Evolutionary conservation across 176 grass and related monocot genomes (phyloP), one percentile per base, ranked within the genome.

Genomic region (Carex parvula): DNA sequence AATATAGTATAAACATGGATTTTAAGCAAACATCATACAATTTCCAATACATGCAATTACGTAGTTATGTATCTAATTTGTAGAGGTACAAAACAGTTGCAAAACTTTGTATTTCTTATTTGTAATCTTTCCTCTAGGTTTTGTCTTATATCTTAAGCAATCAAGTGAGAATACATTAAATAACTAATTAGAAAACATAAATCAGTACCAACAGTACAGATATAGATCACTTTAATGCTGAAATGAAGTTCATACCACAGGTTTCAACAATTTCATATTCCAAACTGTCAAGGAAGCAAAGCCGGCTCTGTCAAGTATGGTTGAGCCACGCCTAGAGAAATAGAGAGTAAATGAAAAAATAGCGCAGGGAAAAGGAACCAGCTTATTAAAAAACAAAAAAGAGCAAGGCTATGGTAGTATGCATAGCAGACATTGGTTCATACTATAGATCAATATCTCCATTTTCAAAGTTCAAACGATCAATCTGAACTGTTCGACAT

Each of bases 241-340:
- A 15, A 17, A 46, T 15, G 60, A 46, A 84, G n/a, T 22, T 17
- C 52, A 66, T 93, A 98, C 95, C 95, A 94, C 35, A 70, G 95
- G 90, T 62, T 93, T 98, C 91, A 92, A 94, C 68, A 90, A 89
- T 94, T 98, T 98, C 95, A 98, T 98, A 87, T 93, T 87, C 95
- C 95, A 98, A 44, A 87, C 92, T 18, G 92, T 98, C 86, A 98
- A 90, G 37, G 91, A 93, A 83, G 95, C 95, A 87, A 98, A 98
- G 58, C 92, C 91, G 50, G 84, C 91, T 84, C 83, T 94, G 62
- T 94, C 91, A 84, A 98, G 90, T 74, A 89, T 80, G 82, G 79
- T 87, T 84, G 89, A 87, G 46, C 92, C 95, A 87, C 85, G 63
- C 84, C 92, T 98, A 85, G 4, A 20, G 75, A 78, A 48, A 74